phyloP scores from a whole-genome alignment of 257 asterid genomes.

The Linaria vulgaris region DNA sequence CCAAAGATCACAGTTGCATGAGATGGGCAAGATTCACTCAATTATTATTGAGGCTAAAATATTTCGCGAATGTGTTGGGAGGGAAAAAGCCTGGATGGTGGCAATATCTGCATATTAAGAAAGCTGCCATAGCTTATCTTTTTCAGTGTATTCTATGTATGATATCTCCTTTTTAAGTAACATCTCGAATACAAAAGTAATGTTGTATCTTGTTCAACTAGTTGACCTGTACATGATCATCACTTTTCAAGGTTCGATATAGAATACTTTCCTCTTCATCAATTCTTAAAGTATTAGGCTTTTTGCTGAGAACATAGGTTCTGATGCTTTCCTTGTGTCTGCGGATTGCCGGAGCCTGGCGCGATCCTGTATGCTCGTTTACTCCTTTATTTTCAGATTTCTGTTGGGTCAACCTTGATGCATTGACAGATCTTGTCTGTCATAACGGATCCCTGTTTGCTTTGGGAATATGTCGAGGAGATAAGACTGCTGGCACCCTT shows the following conservation, averaged over 20 bases:
- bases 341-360: conserved; percentile 1
- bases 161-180: background rate
- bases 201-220: too few species aligned
- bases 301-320: background rate
- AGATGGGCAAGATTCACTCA: conserved; percentile 1
- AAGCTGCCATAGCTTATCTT: background rate
- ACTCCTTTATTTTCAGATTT: background rate
- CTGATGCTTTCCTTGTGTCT: conserved; percentile 8
- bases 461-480: background rate
- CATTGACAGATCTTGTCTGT: background rate
- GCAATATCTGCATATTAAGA: conserved; percentile 1
- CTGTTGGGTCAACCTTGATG: conserved; percentile 17
- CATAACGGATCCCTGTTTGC: background rate
- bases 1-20: background rate
- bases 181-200: too few species aligned
- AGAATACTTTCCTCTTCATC: conserved; percentile 2
- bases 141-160: conserved; percentile 17
- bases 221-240: too few species aligned
- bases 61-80: conserved; percentile 14
- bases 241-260: background rate
- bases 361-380: background rate
- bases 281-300: background rate
- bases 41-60: conserved; percentile 8
- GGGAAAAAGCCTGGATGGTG: conserved; percentile 18
- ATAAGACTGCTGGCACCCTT: background rate